Evolutionary conservation across 352 stramenopile genomes (phyloP), one percentile per base, ranked within the genome.

Genomic region (Globisporangium ultimum): DNA sequence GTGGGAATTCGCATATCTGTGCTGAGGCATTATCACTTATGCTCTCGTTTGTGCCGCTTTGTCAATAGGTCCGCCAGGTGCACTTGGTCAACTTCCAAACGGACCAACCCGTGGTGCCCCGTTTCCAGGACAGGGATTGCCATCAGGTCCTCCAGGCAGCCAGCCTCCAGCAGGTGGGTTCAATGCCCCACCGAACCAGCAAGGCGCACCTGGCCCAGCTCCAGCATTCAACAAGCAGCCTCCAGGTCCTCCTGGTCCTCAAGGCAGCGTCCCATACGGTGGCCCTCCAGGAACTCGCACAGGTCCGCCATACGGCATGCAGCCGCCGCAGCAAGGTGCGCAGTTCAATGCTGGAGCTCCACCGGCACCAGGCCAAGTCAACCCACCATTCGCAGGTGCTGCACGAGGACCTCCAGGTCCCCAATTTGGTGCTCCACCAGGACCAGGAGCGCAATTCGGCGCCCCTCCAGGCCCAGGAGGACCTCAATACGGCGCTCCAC

Each of bases 41-140:
- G 28, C 28, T 5, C 28, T 6, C 28, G 28, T 36, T 36, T 36
- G 28, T 36, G 9, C 28, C 28, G 28, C 28, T 36, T 6, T 36
- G 28, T 5, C 28, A 10, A 36, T 36, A 36, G 28, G 28, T 36
- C 28, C 28, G 8, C 28, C 28, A 36, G 6, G 0, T 43, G 21
- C 22, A 41, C 42, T 34, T 68, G 63, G 64, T 45, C 15, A 40
- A 3, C 17, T 66, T 38, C 58, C 63, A 20, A 70, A 70, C n/a
- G 63, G 61, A 21, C 70, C 70, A 17, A 65, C 49, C 28, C 28
- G 28, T 11, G 56, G 70, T 13, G 55, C 48, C 13, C 60, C 63
- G 18, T 74, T 60, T 32, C 55, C 63, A 36, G 66, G 66, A 9
- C 61, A 71, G 43, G 66, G 55, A 9, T 43, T 46, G 5, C 60